These are phyloP conservation scores for Tetradesmus lagerheimii DNA, from an alignment of 139 green algal species.

Conservation along the genomic window DNA sequence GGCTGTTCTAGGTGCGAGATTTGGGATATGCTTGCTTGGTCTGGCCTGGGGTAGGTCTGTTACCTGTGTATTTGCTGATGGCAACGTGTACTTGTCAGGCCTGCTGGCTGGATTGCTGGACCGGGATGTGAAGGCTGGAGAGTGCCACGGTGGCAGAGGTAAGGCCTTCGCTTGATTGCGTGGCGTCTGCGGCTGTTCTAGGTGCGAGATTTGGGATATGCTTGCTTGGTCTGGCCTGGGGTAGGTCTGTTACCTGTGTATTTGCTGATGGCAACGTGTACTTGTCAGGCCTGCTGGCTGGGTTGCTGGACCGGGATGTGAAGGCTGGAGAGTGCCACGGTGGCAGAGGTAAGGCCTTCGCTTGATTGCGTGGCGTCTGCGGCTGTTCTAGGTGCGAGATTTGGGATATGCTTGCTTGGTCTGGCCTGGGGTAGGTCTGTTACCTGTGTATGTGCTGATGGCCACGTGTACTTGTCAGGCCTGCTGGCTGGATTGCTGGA, in stretches of 20 bases:
- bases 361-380: not conserved
- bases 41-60: not conserved
- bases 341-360: not conserved
- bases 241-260: not conserved
- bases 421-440: not conserved
- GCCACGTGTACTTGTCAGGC: not conserved
- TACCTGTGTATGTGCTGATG: not conserved
- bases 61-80: not conserved
- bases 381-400: not conserved
- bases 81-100: not conserved
- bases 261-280: too few species aligned
- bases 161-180: not conserved
- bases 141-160: conserved; percentile 5
- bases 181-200: not conserved
- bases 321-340: not conserved
- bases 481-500: conserved; percentile 4
- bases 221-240: not conserved
- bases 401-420: not conserved
- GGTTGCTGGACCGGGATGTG: not conserved
- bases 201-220: not conserved
- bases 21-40: not conserved
- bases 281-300: not conserved
- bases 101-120: conserved; percentile 4
- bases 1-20: not conserved
- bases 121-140: not conserved